Base-by-base conservation (phyloP, 306 rosid genomes). In the Bauhinia variegata region DNA sequence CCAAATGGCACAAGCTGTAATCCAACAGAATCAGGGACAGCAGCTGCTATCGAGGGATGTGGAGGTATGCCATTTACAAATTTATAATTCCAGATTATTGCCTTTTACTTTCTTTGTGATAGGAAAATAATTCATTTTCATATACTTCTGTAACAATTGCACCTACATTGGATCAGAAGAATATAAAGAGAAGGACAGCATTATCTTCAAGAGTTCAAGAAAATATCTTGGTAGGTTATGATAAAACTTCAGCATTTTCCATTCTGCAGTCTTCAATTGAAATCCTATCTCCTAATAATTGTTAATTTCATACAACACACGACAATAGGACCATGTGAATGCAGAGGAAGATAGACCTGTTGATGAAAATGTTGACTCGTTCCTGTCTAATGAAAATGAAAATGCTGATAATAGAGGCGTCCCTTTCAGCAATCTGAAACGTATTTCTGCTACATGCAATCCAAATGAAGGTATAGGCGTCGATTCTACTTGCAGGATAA, bases 381-480 rank as follows among this genome's bases (percentile, higher is more conserved):
- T 66, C 54, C 53, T 76, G 60, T 75, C 83, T 44, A 61, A 73
- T 38, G 87, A 83, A 68, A 68, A 70, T 54, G 82, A 70, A 19
- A 58, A 49, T 42, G 73, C 68, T 68, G 86, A 76, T 54, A 57
- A 67, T 65, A 70, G 75, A 68, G 31, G 19, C 38, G 57, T 33
- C 16, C 70, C 80, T 66, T 80, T 71, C 72, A 59, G 68, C 56
- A 69, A 55, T 82, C 70, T 32, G 74, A 82, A 70, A 66, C 65
- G 61, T 66, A 44, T 18, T 70, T 71, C 74, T 63, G 12, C 75
- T 8, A 46, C 75, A 62, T 41, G 15, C 50, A 58, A 14, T 23
- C 60, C 23, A 61, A 77, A 42, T 17, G 79, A 62, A 28, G 66
- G 64, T 14, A 57, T 68, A 58, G 85, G 89, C 84, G 76, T 62